Evolutionary conservation across 2,329 filamentous ascomycete species (phyloP), one percentile per base, ranked within the genome.

Genomic region (Neonectria magnoliae): DNA sequence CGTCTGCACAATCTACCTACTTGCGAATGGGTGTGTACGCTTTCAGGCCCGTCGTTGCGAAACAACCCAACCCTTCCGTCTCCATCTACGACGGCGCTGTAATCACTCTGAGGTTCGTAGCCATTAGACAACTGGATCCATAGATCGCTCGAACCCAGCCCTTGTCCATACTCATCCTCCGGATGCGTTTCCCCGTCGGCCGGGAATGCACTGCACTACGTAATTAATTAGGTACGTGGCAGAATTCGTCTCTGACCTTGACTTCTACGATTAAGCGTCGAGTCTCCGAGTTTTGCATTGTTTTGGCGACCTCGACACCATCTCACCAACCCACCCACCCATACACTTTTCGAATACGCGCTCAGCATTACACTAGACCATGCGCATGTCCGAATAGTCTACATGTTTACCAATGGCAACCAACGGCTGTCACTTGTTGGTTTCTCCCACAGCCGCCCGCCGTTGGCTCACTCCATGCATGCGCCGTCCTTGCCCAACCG

Each of bases 141-240:
- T 52, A 36, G 20, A 44, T 51, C 48, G 48, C 58, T 58, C 45
- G 18, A 48, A 48, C 51, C 22, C 25, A 25, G 25, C 25, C 48
- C 68, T 41, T 70, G 64, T 63, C 53, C 27, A 51, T 60, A 41
- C 58, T 50, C 36, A 56, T 60, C 57, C 60, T 64, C 71, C 68
- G 65, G 71, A 71, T 62, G 58, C 44, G 38, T 65, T 64, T 58
- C 68, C 67, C 67, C 63, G 70, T 48, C 55, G 44, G 64, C 63
- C 60, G 67, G 62, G 65, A 36, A 36, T 11, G 13, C 31, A 14
- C 10, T 29, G 8, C 3, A 10, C 29, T 10, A 29, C 29, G 29
- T 8, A 29, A 29, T 29, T 10, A 25, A 25, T 25, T 6, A 25
- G 25, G 1, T 25, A 29, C 29, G 10, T 10, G 29, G 3, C 10